Conservation (phyloP, 495 filamentous ascomycete genomes). For the Penicillium verhagenii region DNA sequence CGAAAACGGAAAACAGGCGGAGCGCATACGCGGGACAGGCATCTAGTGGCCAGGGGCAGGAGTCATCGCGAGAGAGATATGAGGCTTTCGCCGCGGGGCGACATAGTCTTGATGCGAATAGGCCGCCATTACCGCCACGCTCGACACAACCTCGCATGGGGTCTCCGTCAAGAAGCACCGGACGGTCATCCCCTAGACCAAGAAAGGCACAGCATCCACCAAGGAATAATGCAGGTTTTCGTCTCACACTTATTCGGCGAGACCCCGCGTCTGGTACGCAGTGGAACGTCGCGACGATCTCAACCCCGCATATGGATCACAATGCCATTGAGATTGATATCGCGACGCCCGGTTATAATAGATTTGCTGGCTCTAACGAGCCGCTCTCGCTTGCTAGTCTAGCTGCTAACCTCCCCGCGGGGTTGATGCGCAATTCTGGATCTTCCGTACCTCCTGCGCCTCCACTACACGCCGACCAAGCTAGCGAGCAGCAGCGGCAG, state of each 20-base stretch:
- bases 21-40: constrained; percentile 32
- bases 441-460: constrained; percentile 12
- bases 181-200: constrained; percentile 13
- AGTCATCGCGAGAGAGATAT: constrained; percentile 26
- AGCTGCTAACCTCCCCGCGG: constrained; percentile 31
- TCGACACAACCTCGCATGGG: constrained; percentile 25
- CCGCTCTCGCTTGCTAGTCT: constrained; percentile 31
- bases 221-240: constrained; percentile 38
- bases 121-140: constrained; percentile 33
- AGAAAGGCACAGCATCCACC: background rate
- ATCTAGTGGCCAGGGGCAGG: constrained; percentile 17
- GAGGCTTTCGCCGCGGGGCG: constrained; percentile 24
- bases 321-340: constrained; percentile 58
- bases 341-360: constrained; percentile 60
- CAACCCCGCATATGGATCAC: constrained; percentile 36
- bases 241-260: constrained; percentile 85
- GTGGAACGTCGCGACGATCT: constrained; percentile 84
- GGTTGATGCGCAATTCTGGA: constrained; percentile 15
- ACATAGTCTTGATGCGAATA: constrained; percentile 36
- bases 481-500: constrained; percentile 16
- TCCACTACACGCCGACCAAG: constrained; percentile 14
- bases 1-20: constrained; percentile 32
- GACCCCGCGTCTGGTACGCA: constrained; percentile 77
- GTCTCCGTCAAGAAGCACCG: constrained; percentile 28
- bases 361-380: constrained; percentile 49